Evolutionary conservation across 2,329 filamentous ascomycete species (phyloP).

Genomic region (Diaporthe destruens): DNA sequence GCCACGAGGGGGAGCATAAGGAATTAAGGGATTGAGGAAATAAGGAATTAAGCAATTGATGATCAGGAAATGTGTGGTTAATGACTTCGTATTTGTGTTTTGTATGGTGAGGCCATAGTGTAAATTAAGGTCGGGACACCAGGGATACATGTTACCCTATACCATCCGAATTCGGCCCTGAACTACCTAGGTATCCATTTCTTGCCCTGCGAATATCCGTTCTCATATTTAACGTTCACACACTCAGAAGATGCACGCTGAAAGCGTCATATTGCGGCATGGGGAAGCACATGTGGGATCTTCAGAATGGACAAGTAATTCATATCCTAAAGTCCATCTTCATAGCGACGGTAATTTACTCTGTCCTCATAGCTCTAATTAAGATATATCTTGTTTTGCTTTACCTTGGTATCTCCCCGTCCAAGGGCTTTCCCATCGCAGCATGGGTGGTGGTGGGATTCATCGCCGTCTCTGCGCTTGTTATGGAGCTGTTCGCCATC

Average conservation of each 20-base stretch:
- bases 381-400: constrained; percentile 1
- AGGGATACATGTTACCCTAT: too few relatives aligned
- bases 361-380: background rate
- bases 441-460: background rate
- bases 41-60: too few relatives aligned
- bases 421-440: background rate
- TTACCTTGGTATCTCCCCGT: constrained; percentile 4
- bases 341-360: background rate
- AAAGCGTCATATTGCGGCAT: constrained; percentile 4
- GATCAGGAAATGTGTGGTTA: too few relatives aligned
- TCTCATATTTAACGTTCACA: background rate
- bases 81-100: too few relatives aligned
- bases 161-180: too few relatives aligned
- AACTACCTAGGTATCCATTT: too few relatives aligned
- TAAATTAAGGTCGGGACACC: too few relatives aligned
- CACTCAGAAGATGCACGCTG: too few relatives aligned
- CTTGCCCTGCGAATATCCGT: too few relatives aligned
- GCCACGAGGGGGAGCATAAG: too few relatives aligned
- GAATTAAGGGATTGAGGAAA: too few relatives aligned
- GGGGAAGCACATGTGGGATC: constrained; percentile 11
- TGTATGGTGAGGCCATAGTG: too few relatives aligned
- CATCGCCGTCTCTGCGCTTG: background rate
- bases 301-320: constrained; percentile 1
- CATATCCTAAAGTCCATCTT: background rate
- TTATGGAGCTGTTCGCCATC: background rate